Evolutionary conservation across 1,139 yeast species (phyloP).

Genomic region (Trichomonascaceae sp.): DNA sequence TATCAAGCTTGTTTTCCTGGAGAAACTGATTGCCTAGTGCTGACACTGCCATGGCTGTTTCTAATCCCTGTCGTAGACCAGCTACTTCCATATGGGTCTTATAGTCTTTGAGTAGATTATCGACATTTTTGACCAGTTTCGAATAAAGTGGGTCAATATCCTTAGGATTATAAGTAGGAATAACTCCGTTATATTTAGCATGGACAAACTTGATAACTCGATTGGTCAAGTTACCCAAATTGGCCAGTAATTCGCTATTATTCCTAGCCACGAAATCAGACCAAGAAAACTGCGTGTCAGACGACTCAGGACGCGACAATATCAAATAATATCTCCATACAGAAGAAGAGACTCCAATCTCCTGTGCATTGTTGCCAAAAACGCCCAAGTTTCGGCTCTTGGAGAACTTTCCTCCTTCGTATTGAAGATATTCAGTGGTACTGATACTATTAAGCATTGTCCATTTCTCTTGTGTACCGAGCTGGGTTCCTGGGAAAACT

Average conservation of each 20-base stretch:
- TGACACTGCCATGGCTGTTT: slow-evolving; percentile 83
- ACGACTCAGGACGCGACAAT: slow-evolving; percentile 87
- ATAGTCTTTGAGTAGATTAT: slow-evolving; percentile 55
- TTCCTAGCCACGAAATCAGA: slow-evolving; percentile 88
- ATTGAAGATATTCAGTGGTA: slow-evolving; percentile 94
- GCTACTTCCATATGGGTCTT: slow-evolving; percentile 73
- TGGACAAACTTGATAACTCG: slow-evolving; percentile 83
- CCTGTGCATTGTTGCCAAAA: slow-evolving; percentile 95
- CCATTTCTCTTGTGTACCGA: slow-evolving; percentile 88
- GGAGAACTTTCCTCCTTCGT: slow-evolving; percentile 96
- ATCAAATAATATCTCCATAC: slow-evolving; percentile 98
- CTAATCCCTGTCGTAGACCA: slow-evolving; percentile 75
- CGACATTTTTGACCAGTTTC: slow-evolving; percentile 51
- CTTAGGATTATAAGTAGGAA: slow-evolving; percentile 52
- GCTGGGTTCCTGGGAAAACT: slow-evolving; percentile 86
- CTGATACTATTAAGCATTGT: slow-evolving; percentile 84
- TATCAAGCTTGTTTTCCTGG: slow-evolving; percentile 93
- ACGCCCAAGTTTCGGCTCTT: slow-evolving; percentile 97
- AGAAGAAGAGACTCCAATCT: slow-evolving; percentile 81
- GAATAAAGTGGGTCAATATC: slow-evolving; percentile 43
- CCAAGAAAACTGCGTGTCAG: slow-evolving; percentile 98
- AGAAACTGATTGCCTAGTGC: slow-evolving; percentile 91
- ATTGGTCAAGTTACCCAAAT: slow-evolving; percentile 94
- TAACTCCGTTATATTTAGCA: slow-evolving; percentile 87
- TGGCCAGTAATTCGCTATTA: slow-evolving; percentile 88